A percentile compares a stretch with the other conserved stretches of the same genome.
phyloP scores from a whole-genome alignment of 2,329 filamentous ascomycete species.

The Trichoderma koningii region DNA sequence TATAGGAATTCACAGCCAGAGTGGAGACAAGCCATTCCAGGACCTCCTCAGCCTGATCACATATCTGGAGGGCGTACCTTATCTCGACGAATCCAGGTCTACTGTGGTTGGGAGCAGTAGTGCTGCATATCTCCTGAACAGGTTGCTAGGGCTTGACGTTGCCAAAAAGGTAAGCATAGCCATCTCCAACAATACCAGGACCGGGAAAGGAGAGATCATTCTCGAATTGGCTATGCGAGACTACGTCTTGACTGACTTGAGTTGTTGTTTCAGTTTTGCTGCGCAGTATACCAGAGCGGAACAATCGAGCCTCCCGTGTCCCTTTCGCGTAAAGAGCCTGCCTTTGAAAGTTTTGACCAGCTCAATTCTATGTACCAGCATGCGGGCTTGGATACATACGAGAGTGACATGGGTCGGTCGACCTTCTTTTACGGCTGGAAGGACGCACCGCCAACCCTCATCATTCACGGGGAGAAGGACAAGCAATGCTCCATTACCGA shows the following conservation, averaged over 20 bases:
- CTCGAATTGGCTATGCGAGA: background rate
- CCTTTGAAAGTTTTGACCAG: constrained; percentile 40
- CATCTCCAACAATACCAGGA: background rate
- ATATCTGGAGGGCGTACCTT: constrained; percentile 53
- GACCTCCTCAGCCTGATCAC: constrained; percentile 58
- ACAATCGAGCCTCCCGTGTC: constrained; percentile 40
- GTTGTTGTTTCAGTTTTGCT: constrained; percentile 30
- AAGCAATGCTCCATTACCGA: constrained; percentile 54
- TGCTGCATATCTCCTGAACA: constrained; percentile 64
- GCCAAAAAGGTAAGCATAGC: constrained; percentile 45
- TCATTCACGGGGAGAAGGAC: constrained; percentile 72
- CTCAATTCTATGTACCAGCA: constrained; percentile 47
- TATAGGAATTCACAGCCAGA: constrained; percentile 52
- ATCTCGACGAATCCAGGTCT: constrained; percentile 55
- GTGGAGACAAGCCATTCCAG: constrained; percentile 57
- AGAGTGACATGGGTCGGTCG: constrained; percentile 2
- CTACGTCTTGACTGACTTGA: background rate
- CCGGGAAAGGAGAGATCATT: no score
- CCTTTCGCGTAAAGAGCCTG: constrained; percentile 32
- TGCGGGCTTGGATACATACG: background rate
- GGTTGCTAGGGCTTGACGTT: constrained; percentile 57
- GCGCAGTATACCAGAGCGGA: constrained; percentile 52
- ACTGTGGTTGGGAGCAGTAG: constrained; percentile 57
- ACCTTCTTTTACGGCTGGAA: constrained; percentile 57
- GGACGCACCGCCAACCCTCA: constrained; percentile 64